Evolutionary conservation across 805 yeast species (phyloP).

Genomic region (Saturnispora sekii): DNA sequence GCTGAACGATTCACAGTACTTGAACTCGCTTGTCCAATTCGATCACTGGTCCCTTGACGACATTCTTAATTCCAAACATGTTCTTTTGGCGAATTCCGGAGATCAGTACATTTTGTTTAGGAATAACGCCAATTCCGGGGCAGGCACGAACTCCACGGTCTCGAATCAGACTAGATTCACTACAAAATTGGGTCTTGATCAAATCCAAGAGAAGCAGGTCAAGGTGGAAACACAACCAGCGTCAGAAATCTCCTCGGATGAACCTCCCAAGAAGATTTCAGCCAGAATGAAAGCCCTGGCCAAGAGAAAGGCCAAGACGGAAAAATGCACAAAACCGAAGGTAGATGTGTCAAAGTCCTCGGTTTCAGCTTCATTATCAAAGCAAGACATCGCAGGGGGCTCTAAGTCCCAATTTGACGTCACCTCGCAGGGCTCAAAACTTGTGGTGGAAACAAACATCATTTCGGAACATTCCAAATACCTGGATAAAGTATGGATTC

Average conservation of each 20-base stretch:
- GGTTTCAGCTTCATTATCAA: conserved; percentile 39
- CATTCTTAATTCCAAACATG: conserved; percentile 39
- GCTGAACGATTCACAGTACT: conserved; percentile 30
- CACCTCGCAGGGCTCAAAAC: conserved; percentile 70
- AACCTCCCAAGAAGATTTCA: conserved; percentile 29
- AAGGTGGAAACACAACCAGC: conserved; percentile 13
- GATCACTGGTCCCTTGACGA: conserved; percentile 42
- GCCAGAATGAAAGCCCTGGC: conserved; percentile 92
- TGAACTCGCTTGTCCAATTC: conserved; percentile 37
- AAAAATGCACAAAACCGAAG: conserved; percentile 34
- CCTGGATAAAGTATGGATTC: conserved; percentile 80
- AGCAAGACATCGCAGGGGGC: conserved; percentile 41
- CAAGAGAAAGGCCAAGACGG: conserved; percentile 76
- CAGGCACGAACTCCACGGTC: conserved; percentile 12
- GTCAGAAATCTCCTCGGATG: background rate
- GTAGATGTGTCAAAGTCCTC: conserved; percentile 68
- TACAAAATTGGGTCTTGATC: conserved; percentile 24
- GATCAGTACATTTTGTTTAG: conserved; percentile 23
- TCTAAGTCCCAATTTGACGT: conserved; percentile 28
- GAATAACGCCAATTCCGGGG: conserved; percentile 6
- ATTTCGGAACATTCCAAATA: conserved; percentile 31
- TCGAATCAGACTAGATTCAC: conserved; percentile 22
- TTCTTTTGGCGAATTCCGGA: conserved; percentile 59
- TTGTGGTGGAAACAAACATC: conserved; percentile 47
- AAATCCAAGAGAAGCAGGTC: conserved; percentile 1